phyloP scores from a whole-genome alignment of 305 asterid genomes.

The Solanum hybrid region DNA sequence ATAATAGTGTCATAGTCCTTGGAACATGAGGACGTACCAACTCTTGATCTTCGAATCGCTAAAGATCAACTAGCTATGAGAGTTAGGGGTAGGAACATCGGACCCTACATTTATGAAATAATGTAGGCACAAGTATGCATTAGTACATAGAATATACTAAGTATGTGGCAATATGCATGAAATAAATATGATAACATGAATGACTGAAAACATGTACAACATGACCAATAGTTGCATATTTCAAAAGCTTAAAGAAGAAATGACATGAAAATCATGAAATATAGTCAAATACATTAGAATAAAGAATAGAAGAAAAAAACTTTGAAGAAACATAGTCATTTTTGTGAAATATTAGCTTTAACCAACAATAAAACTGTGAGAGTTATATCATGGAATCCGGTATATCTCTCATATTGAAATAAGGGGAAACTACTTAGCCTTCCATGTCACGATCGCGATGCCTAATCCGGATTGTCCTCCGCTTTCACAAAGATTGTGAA shows the following conservation, averaged over 20 bases:
- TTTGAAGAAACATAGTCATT: background rate
- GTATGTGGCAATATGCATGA: background rate
- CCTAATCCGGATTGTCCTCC: background rate
- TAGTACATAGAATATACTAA: background rate
- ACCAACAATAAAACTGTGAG: background rate
- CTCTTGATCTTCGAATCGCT: background rate
- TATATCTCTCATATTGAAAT: background rate
- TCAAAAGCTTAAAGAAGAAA: background rate
- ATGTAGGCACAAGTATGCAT: background rate
- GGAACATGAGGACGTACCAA: background rate
- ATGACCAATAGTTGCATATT: background rate
- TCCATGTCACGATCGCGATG: background rate
- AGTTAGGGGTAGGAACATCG: background rate
- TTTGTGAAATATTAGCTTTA: too few species aligned
- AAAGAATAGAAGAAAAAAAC: too few species aligned
- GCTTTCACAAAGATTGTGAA: background rate
- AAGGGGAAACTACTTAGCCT: background rate
- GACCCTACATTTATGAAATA: background rate
- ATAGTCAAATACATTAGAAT: background rate
- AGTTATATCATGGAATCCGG: background rate
- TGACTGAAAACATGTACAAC: background rate
- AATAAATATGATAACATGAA: background rate
- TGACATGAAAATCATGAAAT: background rate
- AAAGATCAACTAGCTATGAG: background rate
- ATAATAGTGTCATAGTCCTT: background rate